phyloP scores from a whole-genome alignment of 2,329 filamentous ascomycete species.

The Fusarium chaquense region DNA sequence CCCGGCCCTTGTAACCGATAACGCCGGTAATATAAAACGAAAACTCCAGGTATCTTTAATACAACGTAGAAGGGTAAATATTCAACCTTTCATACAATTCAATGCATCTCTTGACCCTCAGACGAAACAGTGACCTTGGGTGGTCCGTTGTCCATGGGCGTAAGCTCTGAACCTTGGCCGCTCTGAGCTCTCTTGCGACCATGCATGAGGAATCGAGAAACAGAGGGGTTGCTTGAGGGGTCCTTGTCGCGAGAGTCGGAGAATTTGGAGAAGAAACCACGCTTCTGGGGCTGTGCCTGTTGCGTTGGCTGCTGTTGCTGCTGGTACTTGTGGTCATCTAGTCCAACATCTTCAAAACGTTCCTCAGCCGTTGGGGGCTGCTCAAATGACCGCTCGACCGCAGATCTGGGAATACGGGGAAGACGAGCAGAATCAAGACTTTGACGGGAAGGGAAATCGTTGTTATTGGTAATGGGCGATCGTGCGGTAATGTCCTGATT shows the following conservation, averaged over 20 bases:
- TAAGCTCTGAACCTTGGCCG: conserved; percentile 78
- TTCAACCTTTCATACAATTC: conserved; percentile 16
- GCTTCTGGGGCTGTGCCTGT: conserved; percentile 59
- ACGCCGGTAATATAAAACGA: conserved; percentile 42
- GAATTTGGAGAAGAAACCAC: conserved; percentile 81
- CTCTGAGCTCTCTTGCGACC: conserved; percentile 76
- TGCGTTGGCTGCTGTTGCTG: conserved; percentile 18
- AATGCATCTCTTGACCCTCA: conserved; percentile 48
- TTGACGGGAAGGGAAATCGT: conserved; percentile 74
- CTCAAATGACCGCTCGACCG: conserved; percentile 69
- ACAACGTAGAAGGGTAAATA: conserved; percentile 41
- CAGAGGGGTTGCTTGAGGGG: conserved; percentile 54
- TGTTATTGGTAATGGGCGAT: conserved; percentile 74
- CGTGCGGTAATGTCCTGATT: conserved; percentile 87
- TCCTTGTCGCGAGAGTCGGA: conserved; percentile 66
- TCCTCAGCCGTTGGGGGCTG: conserved; percentile 79
- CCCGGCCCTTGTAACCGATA: conserved; percentile 40
- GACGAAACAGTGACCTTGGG: conserved; percentile 47
- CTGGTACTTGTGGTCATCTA: conserved; percentile 76
- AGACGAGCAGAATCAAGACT: conserved; percentile 82
- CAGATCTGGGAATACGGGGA: conserved; percentile 71
- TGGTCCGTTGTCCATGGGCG: conserved; percentile 65
- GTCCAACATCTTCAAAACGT: conserved; percentile 88
- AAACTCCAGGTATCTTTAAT: conserved; percentile 48
- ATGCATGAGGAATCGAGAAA: conserved; percentile 73